These are phyloP conservation scores for Trichosporon sp. DNA, from an alignment of 1,284 basidiomycete species.

Conservation along the genomic window DNA sequence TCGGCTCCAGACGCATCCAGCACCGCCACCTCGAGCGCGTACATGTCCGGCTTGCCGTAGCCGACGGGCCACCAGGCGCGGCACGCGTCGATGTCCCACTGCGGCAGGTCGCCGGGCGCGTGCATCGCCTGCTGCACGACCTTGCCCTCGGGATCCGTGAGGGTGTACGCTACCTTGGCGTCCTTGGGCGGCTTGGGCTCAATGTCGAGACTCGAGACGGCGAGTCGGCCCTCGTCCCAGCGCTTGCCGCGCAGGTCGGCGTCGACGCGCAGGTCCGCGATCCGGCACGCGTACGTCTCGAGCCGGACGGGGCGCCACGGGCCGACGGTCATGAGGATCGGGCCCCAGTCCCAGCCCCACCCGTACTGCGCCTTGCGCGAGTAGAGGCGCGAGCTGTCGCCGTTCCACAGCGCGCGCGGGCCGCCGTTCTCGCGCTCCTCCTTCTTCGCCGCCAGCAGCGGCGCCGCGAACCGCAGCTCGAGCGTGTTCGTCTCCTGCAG, in stretches of 20 bases:
- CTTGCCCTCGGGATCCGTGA: constrained; percentile 10
- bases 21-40: constrained; percentile 60
- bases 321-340: constrained; percentile 48
- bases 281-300: constrained; percentile 61
- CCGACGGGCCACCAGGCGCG: constrained; percentile 71
- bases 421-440: constrained; percentile 44
- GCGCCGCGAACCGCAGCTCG: constrained; percentile 65
- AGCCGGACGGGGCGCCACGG: constrained; percentile 55
- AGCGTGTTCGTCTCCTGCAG: constrained; percentile 65
- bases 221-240: constrained; percentile 8
- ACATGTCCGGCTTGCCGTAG: constrained; percentile 73
- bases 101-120: constrained; percentile 41
- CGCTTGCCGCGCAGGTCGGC: constrained; percentile 42
- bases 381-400: constrained; percentile 76
- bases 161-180: constrained; percentile 13
- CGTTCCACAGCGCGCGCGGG: constrained; percentile 57
- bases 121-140: constrained; percentile 44
- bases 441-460: constrained; percentile 62
- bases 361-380: constrained; percentile 83
- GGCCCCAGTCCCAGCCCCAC: constrained; percentile 57
- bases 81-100: constrained; percentile 56
- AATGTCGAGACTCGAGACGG: constrained; percentile 9
- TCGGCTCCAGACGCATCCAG: constrained; percentile 22
- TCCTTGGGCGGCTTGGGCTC: neutral
- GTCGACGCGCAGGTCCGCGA: constrained; percentile 57